A percentile compares a stretch with the other conserved stretches of the same genome.
These are phyloP conservation scores for Saccharomycopsis amapae DNA, from an alignment of 805 yeast genomes.

Conservation along the genomic window DNA sequence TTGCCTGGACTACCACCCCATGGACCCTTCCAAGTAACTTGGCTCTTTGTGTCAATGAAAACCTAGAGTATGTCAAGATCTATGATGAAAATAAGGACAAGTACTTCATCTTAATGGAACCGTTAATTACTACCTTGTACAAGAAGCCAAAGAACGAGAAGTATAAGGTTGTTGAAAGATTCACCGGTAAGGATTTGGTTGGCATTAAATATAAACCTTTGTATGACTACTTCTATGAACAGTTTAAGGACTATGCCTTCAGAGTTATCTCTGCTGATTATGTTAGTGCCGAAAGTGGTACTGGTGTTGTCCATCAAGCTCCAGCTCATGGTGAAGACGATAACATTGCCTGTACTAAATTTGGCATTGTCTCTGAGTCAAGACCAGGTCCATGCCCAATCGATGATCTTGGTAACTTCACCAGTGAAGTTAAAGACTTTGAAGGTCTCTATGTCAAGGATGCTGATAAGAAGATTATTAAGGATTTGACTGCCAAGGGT, in stretches of 20 bases:
- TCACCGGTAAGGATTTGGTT: constrained; percentile 71
- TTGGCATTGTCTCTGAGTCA: constrained; percentile 67
- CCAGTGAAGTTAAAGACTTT: constrained; percentile 64
- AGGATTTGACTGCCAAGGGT: constrained; percentile 71
- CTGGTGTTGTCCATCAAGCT: constrained; percentile 97
- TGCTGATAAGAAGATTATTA: constrained; percentile 88
- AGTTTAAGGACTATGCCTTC: constrained; percentile 72
- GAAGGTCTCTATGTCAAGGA: constrained; percentile 87
- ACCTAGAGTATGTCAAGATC: constrained; percentile 85
- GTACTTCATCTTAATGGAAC: constrained; percentile 78
- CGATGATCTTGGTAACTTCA: constrained; percentile 87
- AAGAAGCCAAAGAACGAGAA: constrained; percentile 92
- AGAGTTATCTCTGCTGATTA: constrained; percentile 75
- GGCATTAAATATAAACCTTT: constrained; percentile 80
- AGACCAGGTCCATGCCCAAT: constrained; percentile 85
- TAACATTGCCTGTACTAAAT: constrained; percentile 70
- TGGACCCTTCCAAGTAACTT: constrained; percentile 97
- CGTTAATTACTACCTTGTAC: constrained; percentile 75
- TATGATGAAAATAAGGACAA: constrained; percentile 80
- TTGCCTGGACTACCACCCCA: constrained; percentile 99
- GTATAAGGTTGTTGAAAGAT: constrained; percentile 70
- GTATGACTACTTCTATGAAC: constrained; percentile 71
- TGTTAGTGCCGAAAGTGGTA: constrained; percentile 92
- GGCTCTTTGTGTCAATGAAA: constrained; percentile 86
- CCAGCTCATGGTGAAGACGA: constrained; percentile 99